Conservation (phyloP, 345 rosid genomes). For the sweet orange (Citrus sinensis) region DVS_A1.0 CM039163.1:3138501-3139000, state of each 20-base stretch:
- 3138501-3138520: background rate
- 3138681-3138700: background rate
- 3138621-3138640: background rate
- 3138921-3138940: conserved; percentile 27
- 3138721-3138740: background rate
- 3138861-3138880: background rate
- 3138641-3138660: conserved; percentile 4
- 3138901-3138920: conserved; percentile 18
- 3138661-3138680: background rate
- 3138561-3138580: conserved; percentile 4
- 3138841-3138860: background rate
- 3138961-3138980: background rate
- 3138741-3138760: background rate
- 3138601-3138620: background rate
- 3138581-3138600: background rate
- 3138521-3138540: conserved; percentile 1
- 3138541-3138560: background rate
- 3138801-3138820: background rate
- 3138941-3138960: conserved; percentile 13
- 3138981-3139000: background rate
- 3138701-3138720: background rate
- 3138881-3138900: conserved; percentile 26
- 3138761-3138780: conserved; percentile 8
- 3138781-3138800: background rate
- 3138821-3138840: conserved; percentile 10